Evolutionary conservation across 2,329 filamentous ascomycete species (phyloP).

Genomic region (Alternaria metachromatica): DNA sequence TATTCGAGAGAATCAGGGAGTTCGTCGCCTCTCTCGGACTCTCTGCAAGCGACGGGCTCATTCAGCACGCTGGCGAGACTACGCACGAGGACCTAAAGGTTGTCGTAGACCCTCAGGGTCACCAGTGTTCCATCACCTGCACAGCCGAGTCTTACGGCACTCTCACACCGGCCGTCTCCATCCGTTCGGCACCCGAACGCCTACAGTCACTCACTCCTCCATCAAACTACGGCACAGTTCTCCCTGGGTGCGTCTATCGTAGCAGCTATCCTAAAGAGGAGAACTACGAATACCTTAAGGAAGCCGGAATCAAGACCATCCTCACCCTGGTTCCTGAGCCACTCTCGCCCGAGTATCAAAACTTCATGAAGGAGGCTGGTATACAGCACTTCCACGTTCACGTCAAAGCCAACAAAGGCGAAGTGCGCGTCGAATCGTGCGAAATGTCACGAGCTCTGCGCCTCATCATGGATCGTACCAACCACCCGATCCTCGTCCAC

Average conservation of each 20-base stretch:
- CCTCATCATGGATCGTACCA: constrained; percentile 72
- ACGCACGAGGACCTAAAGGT: constrained; percentile 42
- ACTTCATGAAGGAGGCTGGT: constrained; percentile 69
- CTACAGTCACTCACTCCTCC: constrained; percentile 58
- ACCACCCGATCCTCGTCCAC: constrained; percentile 84
- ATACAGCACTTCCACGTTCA: constrained; percentile 78
- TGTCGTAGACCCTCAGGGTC: constrained; percentile 21
- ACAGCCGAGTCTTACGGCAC: constrained; percentile 22
- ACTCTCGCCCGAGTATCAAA: constrained; percentile 55
- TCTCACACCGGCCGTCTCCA: constrained; percentile 21
- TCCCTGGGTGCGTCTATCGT: constrained; percentile 75
- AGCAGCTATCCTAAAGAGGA: constrained; percentile 78
- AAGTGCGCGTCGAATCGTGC: constrained; percentile 47
- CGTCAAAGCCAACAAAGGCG: constrained; percentile 88
- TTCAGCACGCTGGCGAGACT: constrained; percentile 35
- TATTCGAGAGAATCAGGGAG: constrained; percentile 28
- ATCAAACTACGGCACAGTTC: constrained; percentile 77
- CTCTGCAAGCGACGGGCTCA: constrained; percentile 29
- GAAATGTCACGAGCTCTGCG: constrained; percentile 74
- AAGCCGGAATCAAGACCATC: constrained; percentile 77
- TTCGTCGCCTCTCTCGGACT: constrained; percentile 32
- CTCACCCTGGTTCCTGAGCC: constrained; percentile 65
- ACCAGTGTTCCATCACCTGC: constrained; percentile 20
- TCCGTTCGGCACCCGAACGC: constrained; percentile 36
- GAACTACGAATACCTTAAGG: constrained; percentile 73